phyloP scores from a whole-genome alignment of 2,329 filamentous ascomycete genomes.

The Beauveria medogensis region DNA sequence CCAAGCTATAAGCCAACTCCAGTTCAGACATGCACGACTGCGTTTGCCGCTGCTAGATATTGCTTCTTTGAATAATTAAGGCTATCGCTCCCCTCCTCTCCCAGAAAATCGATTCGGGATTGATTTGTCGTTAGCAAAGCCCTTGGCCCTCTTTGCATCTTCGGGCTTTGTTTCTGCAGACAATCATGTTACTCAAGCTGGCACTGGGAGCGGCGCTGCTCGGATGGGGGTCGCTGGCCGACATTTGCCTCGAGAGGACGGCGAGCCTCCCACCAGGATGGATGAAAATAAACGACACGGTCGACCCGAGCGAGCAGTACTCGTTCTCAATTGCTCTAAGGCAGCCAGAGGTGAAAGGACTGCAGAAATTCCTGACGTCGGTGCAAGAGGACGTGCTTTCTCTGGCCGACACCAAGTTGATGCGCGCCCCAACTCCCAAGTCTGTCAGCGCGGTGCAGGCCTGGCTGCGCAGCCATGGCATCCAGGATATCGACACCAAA shows the following conservation, averaged over 20 bases:
- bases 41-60: background rate
- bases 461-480: constrained; percentile 34
- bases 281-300: constrained; percentile 15
- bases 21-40: background rate
- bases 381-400: constrained; percentile 24
- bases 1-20: too few species aligned
- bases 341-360: constrained; percentile 12
- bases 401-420: constrained; percentile 25
- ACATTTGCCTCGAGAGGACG: constrained; percentile 9
- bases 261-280: constrained; percentile 6
- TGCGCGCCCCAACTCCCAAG: constrained; percentile 26
- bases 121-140: background rate
- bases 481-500: constrained; percentile 24
- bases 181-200: constrained; percentile 3
- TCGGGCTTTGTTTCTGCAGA: background rate
- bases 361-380: constrained; percentile 16
- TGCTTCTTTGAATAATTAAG: background rate
- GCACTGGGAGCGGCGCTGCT: constrained; percentile 6
- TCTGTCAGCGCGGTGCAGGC: constrained; percentile 28
- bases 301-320: constrained; percentile 17
- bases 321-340: constrained; percentile 13
- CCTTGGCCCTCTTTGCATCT: background rate
- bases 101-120: background rate
- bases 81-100: background rate
- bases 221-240: constrained; percentile 1